Evolutionary conservation across 148 eudicot genomes (phyloP).

Genomic region (Heliosperma pusillum): DNA sequence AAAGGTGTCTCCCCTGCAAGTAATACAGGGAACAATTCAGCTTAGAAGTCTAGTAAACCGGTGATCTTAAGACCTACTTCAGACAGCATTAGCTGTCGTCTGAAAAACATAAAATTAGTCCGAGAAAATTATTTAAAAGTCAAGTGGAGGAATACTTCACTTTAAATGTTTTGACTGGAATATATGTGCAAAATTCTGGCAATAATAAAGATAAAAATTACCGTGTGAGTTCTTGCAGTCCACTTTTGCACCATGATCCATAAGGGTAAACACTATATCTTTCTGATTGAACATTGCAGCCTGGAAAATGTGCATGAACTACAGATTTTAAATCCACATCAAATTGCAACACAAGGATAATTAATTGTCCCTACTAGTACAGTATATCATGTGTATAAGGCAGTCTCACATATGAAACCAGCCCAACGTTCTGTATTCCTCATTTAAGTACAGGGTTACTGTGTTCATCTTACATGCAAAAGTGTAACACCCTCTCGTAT

Average conservation of each 20-base stretch:
- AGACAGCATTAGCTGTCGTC: neutral
- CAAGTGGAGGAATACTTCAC: neutral
- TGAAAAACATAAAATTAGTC: neutral
- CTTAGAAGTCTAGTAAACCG: neutral
- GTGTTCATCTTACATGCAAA: neutral
- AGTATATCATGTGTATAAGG: neutral
- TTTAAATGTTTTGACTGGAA: neutral
- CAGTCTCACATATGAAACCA: neutral
- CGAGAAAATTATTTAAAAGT: neutral
- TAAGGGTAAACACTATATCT: constrained; percentile 64
- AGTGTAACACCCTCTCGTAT: neutral
- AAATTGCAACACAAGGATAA: neutral
- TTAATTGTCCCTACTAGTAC: neutral
- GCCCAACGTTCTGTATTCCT: neutral
- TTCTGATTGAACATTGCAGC: constrained; percentile 79
- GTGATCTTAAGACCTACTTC: neutral
- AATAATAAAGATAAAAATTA: constrained; percentile 24
- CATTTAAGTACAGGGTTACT: neutral
- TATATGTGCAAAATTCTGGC: neutral
- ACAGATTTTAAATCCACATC: constrained; percentile 5
- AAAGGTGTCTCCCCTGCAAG: constrained; percentile 72
- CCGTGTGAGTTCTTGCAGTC: constrained; percentile 72
- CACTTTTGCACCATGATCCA: constrained; percentile 66
- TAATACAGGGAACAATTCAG: constrained; percentile 10
- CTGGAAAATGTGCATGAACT: constrained; percentile 29